Evolutionary conservation across 78 protist species (phyloP), one percentile per base, ranked within the genome.

Genomic region (Dictyostelium firmibasis): DNA sequence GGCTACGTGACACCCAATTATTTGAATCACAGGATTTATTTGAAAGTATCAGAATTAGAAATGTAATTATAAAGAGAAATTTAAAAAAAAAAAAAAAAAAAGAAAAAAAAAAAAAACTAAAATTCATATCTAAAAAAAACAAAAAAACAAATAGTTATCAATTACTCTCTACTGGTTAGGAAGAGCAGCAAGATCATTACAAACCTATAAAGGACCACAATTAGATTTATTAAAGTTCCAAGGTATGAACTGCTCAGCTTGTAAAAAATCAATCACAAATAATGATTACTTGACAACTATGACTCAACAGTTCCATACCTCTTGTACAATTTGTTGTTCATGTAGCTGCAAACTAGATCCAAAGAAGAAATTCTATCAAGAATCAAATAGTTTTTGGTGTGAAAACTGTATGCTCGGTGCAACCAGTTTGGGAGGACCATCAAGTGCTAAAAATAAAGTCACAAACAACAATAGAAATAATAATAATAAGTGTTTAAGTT

Each of bases 231-330:
- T 87, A 36, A 84, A 83, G 31, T 87, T 87, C 79, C 64, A 78
- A 62, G 47, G 70, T 27, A 87, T 87, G 93, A 87, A 87, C 67
- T 87, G 93, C 29, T 87, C 93, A 6, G 85, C 93, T 0, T 87
- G 93, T 31, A 87, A 87, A 43, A 87, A 76, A 29, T 43, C 86
- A 1, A 87, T 87, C 6, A 78, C 35, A 10, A 84, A 87, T 62
- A 41, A 38, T 31, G 81, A 87, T 47, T 87, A 78, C 23, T 64
- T 87, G 60, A 79, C 93, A 1, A 87, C 93, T 2, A 5, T 87
- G 18, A 87, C 93, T 5, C 85, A 77, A 43, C 93, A 87, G 64
- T 87, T 25, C 13, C 93, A 87, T 20, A 87, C 93, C 2, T 6
- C 81, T n/a, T 87, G 93, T 87, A 79, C 86, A 6, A 50, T 43